phyloP scores from a whole-genome alignment of 2,329 filamentous ascomycete genomes.

The Talaromyces atroroseus region DNA sequence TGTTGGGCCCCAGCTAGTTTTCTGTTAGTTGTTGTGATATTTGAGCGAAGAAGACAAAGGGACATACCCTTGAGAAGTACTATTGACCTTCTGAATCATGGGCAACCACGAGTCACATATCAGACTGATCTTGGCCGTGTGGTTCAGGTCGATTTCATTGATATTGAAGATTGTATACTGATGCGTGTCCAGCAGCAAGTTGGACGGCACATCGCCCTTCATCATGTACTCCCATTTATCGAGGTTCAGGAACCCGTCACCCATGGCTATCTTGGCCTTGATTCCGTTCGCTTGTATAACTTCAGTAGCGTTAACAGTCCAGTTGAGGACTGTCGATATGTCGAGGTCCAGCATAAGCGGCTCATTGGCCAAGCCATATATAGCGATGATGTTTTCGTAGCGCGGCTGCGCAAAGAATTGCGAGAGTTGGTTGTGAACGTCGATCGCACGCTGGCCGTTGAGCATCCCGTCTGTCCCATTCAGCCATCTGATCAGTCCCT shows the following conservation, averaged over 20 bases:
- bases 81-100: slow-evolving; percentile 68
- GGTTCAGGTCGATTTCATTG: slow-evolving; percentile 73
- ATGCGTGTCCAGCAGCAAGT: slow-evolving; percentile 86
- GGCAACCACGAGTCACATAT: slow-evolving; percentile 82
- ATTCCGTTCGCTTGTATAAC: slow-evolving; percentile 73
- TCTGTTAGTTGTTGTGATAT: background rate
- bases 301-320: slow-evolving; percentile 70
- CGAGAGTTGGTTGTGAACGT: slow-evolving; percentile 79
- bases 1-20: slow-evolving; percentile 70
- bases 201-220: slow-evolving; percentile 56
- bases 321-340: slow-evolving; percentile 62
- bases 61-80: slow-evolving; percentile 60
- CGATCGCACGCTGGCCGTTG: slow-evolving; percentile 76
- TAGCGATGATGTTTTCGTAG: slow-evolving; percentile 84
- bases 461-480: slow-evolving; percentile 77
- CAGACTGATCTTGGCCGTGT: slow-evolving; percentile 77
- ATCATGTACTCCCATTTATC: slow-evolving; percentile 85
- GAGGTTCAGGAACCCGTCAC: slow-evolving; percentile 90
- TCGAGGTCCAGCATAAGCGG: slow-evolving; percentile 75
- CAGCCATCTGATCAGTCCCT: slow-evolving; percentile 78
- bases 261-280: slow-evolving; percentile 69
- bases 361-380: slow-evolving; percentile 95
- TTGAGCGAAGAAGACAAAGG: background rate
- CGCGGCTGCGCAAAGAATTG: slow-evolving; percentile 90
- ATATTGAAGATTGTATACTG: slow-evolving; percentile 98